phyloP scores from a whole-genome alignment of 1,139 yeast species.

The Yamadazyma membranifaciens region DNA sequence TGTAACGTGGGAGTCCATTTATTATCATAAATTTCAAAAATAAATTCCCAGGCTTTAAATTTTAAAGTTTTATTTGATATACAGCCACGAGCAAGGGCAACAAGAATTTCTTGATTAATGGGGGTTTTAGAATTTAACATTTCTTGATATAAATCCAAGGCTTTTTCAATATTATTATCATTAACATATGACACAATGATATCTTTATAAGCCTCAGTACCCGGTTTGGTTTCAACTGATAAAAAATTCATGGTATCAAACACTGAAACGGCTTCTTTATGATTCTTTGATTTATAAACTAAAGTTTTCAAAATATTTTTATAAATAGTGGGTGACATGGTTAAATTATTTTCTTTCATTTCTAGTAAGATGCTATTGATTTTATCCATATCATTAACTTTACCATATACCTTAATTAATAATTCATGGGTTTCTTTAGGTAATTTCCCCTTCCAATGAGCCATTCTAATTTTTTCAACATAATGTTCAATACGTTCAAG shows the following conservation, averaged over 20 bases:
- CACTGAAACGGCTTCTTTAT: constrained; percentile 63
- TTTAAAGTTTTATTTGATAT: constrained; percentile 48
- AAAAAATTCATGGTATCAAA: constrained; percentile 87
- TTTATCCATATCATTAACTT: constrained; percentile 26
- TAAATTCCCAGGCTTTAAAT: constrained; percentile 72
- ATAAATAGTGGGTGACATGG: constrained; percentile 59
- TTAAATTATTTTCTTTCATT: constrained; percentile 50
- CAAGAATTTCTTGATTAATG: constrained; percentile 48
- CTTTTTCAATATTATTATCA: constrained; percentile 64
- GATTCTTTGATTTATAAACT: constrained; percentile 51
- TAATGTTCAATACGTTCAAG: constrained; percentile 25
- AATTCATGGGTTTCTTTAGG: constrained; percentile 31
- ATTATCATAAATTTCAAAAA: constrained; percentile 60
- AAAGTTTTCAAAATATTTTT: constrained; percentile 68
- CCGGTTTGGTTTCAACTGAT: constrained; percentile 65
- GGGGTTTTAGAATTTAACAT: constrained; percentile 41
- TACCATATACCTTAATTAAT: constrained; percentile 43
- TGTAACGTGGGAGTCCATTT: constrained; percentile 50
- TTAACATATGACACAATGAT: constrained; percentile 67
- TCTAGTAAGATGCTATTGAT: constrained; percentile 39
- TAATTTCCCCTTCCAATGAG: constrained; percentile 17
- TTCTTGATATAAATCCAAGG: constrained; percentile 74
- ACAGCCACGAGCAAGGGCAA: constrained; percentile 75
- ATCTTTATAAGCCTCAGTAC: constrained; percentile 62
- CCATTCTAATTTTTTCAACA: constrained; percentile 16